phyloP scores from a whole-genome alignment of 768 basidiomycete species.

The Auricularia auricula-judae region DNA sequence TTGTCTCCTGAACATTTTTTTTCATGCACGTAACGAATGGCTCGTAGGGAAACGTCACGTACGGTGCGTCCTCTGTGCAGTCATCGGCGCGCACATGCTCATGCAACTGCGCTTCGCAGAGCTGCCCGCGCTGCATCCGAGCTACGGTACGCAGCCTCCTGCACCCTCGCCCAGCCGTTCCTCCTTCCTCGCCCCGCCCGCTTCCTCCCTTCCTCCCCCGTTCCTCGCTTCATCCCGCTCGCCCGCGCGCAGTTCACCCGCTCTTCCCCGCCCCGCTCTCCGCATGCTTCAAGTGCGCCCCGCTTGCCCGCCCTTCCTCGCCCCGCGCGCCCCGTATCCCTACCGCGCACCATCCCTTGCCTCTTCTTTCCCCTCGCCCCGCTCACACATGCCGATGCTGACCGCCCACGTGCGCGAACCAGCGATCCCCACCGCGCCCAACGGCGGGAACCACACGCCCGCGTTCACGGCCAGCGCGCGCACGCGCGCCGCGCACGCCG shows the following conservation, averaged over 20 bases:
- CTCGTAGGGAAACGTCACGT: conserved; percentile 59
- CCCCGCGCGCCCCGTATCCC: too few relatives aligned
- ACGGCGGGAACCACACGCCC: conserved; percentile 71
- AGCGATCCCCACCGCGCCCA: conserved; percentile 66
- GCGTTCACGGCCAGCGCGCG: conserved; percentile 57
- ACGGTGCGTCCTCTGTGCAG: conserved; percentile 33
- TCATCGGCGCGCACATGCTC: background rate
- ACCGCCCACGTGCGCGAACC: background rate
- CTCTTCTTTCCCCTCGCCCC: background rate
- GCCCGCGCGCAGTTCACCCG: too few relatives aligned
- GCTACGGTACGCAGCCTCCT: conserved; percentile 37
- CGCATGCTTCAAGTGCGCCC: too few relatives aligned
- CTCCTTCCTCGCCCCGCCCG: background rate
- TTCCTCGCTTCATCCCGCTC: too few relatives aligned
- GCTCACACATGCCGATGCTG: background rate
- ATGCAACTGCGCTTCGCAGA: conserved; percentile 16
- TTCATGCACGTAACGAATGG: background rate
- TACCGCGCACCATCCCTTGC: too few relatives aligned
- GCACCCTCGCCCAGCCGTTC: background rate
- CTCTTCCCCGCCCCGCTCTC: too few relatives aligned
- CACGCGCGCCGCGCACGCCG: conserved; percentile 49
- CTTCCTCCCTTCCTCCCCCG: background rate
- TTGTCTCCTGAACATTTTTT: background rate
- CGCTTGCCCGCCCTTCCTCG: too few relatives aligned
- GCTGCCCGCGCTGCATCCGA: conserved; percentile 63